phyloP scores from a whole-genome alignment of 129 eudicot species.

The Tagetes patula region DNA sequence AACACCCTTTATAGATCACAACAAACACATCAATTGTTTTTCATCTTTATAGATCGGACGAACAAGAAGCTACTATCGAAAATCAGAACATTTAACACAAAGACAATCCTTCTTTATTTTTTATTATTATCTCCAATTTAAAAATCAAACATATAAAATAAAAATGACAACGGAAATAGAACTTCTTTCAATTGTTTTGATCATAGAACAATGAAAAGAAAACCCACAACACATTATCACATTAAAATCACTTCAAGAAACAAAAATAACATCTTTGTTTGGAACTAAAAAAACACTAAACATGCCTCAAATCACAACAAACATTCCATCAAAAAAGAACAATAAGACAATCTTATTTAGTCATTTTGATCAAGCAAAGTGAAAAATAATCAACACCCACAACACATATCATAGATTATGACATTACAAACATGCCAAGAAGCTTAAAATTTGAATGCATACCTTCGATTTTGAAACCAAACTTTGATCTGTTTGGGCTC shows the following conservation, averaged over 20 bases:
- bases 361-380: not conserved
- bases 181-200: not conserved
- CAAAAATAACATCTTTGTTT: not conserved
- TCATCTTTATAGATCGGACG: not conserved
- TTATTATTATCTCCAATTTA: too few species aligned
- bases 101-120: not conserved
- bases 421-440: not conserved
- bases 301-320: constrained; percentile 2
- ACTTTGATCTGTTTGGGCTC: constrained; percentile 45
- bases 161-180: not conserved
- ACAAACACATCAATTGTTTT: not conserved
- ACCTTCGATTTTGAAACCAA: constrained; percentile 54
- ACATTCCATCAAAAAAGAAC: not conserved
- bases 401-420: too few species aligned
- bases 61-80: not conserved
- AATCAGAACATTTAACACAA: not conserved
- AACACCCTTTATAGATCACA: not conserved
- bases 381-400: not conserved
- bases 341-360: not conserved
- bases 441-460: not conserved
- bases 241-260: not conserved
- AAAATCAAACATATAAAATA: too few species aligned
- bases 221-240: not conserved
- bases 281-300: not conserved
- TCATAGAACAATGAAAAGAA: not conserved